These are phyloP conservation scores for Crotalaria pallida DNA, from an alignment of 306 rosid species.

Conservation along the genomic window DNA sequence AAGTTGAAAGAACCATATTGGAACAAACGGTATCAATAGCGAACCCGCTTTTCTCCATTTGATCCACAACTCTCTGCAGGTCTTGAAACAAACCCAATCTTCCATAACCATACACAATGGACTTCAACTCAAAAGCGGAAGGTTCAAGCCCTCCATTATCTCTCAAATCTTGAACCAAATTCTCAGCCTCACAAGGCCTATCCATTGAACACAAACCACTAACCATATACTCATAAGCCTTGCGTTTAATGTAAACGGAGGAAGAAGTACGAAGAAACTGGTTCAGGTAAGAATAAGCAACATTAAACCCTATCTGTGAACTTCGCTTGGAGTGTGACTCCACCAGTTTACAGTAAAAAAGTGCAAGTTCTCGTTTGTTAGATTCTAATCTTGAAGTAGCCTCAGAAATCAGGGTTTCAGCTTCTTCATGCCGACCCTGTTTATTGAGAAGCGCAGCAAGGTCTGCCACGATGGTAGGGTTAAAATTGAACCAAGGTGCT, in stretches of 20 bases:
- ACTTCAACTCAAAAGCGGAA: conserved; percentile 55
- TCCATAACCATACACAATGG: conserved; percentile 55
- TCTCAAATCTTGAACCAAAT: conserved; percentile 46
- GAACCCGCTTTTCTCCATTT: conserved; percentile 54
- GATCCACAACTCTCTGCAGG: conserved; percentile 45
- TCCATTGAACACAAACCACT: conserved; percentile 62
- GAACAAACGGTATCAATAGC: conserved; percentile 53
- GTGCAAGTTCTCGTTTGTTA: conserved; percentile 48
- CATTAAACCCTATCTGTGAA: conserved; percentile 49
- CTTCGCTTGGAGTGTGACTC: conserved; percentile 58
- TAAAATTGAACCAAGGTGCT: conserved; percentile 70
- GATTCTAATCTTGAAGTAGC: conserved; percentile 37
- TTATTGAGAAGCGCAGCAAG: conserved; percentile 59
- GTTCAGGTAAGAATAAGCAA: conserved; percentile 32
- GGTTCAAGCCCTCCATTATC: conserved; percentile 44
- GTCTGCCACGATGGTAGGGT: conserved; percentile 55
- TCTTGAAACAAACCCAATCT: conserved; percentile 61
- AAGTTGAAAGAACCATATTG: conserved; percentile 72
- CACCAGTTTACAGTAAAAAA: conserved; percentile 50
- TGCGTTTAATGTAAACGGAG: conserved; percentile 49
- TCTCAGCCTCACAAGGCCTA: conserved; percentile 57
- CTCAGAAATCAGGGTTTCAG: conserved; percentile 45
- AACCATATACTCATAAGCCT: conserved; percentile 59
- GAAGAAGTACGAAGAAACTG: conserved; percentile 41
- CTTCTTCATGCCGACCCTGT: conserved; percentile 32